Evolutionary conservation across 2,329 filamentous ascomycete genomes (phyloP), one percentile per base, ranked within the genome.

Genomic region (Chrysoporthe cubensis): DNA sequence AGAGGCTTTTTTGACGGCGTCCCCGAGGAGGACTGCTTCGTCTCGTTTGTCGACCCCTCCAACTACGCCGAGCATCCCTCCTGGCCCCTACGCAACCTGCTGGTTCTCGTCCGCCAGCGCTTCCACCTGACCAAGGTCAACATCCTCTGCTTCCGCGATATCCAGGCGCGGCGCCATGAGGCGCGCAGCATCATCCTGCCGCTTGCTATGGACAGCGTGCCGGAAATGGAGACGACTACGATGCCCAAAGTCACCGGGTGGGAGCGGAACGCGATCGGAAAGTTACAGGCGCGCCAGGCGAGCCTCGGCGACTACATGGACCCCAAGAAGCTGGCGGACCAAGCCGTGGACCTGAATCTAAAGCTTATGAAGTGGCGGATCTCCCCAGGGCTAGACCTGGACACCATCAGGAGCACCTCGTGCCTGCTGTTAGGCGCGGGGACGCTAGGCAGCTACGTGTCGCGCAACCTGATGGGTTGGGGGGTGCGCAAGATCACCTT

Each of bases 341-440:
- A 97, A 77, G 94, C 94, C 0, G 95, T 98, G 11, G 96, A 99
- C 75, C 85, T 99, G 68, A 99, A 99, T 75, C 84, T 98, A 69
- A 98, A 98, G 80, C 85, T 99, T 67, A 99, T 99, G 90, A 99
- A 97, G 81, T 99, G 96, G 96, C 90, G 96, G 50, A 93, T 99
- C 74, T 93, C 94, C 8, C 96, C 96, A 0, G 90, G 90, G 62
- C 86, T 99, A 52, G 87, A 98, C 76, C 87, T 99, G 11, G 94
- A 97, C 42, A 87, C 87, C 42, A 94, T 98, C 76, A 97, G 97
- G 76, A 87, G 90, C 67, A 95, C 93, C 3, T 97, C 90, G 75
- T 99, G 96, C 76, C 85, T 99, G 18, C 82, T 99, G 2, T 87
- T 99, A 1, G 96, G 96, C 4, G 94, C 96, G 0, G 96, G 96